Conservation (phyloP, 768 basidiomycete genomes). For the Royoungia palumana region DNA sequence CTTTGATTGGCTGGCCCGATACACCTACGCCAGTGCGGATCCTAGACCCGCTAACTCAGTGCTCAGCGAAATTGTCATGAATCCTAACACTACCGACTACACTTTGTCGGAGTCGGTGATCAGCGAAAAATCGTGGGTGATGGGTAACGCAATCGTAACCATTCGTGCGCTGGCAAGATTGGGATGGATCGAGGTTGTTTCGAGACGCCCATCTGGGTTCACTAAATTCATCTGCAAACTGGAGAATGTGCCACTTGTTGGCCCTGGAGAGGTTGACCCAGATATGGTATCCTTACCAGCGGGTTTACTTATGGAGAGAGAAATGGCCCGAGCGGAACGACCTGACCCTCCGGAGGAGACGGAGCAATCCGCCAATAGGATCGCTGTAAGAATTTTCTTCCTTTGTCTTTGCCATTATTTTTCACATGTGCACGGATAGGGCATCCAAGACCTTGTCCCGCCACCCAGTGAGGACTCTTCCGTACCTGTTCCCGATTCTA, state of each 20-base stretch:
- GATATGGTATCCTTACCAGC: slow-evolving; percentile 73
- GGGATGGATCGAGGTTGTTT: slow-evolving; percentile 88
- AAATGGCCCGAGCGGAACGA: slow-evolving; percentile 34
- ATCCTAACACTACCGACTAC: slow-evolving; percentile 36
- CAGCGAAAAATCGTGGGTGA: slow-evolving; percentile 76
- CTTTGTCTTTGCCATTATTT: background rate
- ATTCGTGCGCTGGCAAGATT: slow-evolving; percentile 66
- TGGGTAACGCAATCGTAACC: slow-evolving; percentile 82
- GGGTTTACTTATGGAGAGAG: slow-evolving; percentile 67
- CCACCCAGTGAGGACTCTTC: slow-evolving; percentile 6
- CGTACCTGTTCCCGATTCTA: slow-evolving; percentile 58
- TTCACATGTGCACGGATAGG: slow-evolving; percentile 18
- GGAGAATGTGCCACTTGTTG: slow-evolving; percentile 86
- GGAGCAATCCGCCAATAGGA: background rate
- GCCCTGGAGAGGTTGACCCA: slow-evolving; percentile 79
- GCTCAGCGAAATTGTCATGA: slow-evolving; percentile 77
- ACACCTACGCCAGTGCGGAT: slow-evolving; percentile 91
- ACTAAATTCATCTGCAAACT: slow-evolving; percentile 79
- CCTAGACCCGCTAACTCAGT: slow-evolving; percentile 81
- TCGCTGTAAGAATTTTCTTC: slow-evolving; percentile 9
- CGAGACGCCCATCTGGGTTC: slow-evolving; percentile 84
- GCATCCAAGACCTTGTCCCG: slow-evolving; percentile 17
- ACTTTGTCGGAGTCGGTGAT: slow-evolving; percentile 39
- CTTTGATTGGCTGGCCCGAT: slow-evolving; percentile 95
- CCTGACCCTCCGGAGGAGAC: slow-evolving; percentile 24